Evolutionary conservation across 306 rosid species (phyloP).

Genomic region (Pterocarpus santalinus): DNA sequence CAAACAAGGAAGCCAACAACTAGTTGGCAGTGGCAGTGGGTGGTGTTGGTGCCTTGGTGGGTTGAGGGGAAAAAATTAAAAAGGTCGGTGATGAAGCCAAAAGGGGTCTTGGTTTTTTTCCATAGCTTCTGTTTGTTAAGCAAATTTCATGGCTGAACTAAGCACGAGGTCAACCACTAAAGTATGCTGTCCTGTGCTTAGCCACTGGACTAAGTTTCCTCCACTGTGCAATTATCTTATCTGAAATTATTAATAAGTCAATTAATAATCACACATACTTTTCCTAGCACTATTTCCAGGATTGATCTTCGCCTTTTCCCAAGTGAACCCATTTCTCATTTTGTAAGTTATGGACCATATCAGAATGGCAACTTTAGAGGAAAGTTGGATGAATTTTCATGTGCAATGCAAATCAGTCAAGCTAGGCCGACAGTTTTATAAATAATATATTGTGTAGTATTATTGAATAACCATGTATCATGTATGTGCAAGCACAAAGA

Average conservation of each 20-base stretch:
- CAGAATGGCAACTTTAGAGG: slow-evolving; percentile 35
- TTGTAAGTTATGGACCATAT: slow-evolving; percentile 18
- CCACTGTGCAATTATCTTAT: slow-evolving; percentile 13
- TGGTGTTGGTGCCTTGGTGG: slow-evolving; percentile 47
- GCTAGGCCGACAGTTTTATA: slow-evolving; percentile 3
- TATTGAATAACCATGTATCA: not conserved
- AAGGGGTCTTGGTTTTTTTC: slow-evolving; percentile 37
- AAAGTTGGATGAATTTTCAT: slow-evolving; percentile 37
- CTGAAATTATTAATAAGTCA: slow-evolving; percentile 1
- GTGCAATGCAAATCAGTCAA: slow-evolving; percentile 28
- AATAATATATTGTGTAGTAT: not conserved
- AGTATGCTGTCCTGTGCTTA: slow-evolving; percentile 46
- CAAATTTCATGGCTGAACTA: slow-evolving; percentile 62
- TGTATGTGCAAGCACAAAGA: not conserved
- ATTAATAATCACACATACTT: not conserved
- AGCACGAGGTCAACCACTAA: slow-evolving; percentile 80
- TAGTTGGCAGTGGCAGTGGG: slow-evolving; percentile 53
- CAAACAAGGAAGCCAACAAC: slow-evolving; percentile 55
- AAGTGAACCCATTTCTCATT: slow-evolving; percentile 28
- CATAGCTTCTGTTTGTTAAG: slow-evolving; percentile 46
- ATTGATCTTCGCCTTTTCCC: slow-evolving; percentile 42
- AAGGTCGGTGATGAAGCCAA: slow-evolving; percentile 50
- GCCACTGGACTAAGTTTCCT: slow-evolving; percentile 27
- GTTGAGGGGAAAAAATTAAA: not conserved
- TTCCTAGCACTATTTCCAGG: slow-evolving; percentile 52